Percentiles rank a stretch among this genome's conserved stretches.
phyloP scores from a whole-genome alignment of 2,329 filamentous ascomycete species.

The Penicillium fuscoglaucum region DNA sequence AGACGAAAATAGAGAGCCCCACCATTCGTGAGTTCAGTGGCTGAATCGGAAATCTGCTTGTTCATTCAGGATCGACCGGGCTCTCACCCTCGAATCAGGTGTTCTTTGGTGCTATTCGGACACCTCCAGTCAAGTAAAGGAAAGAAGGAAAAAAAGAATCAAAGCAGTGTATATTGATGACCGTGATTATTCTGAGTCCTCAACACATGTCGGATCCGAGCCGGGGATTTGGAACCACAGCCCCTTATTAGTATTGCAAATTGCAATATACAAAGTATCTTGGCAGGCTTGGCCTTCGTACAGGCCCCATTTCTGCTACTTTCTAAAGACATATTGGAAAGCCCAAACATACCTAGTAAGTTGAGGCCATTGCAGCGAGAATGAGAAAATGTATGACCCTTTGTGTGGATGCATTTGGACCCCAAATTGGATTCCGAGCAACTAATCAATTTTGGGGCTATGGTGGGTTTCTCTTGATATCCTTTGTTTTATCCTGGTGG shows the following conservation, averaged over 20 bases:
- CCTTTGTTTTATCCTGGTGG: background rate
- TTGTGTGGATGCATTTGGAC: slow-evolving; percentile 1
- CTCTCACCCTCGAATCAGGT: background rate
- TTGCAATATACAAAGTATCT: background rate
- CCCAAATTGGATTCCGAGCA: slow-evolving; percentile 1
- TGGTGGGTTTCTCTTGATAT: background rate
- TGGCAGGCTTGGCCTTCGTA: background rate
- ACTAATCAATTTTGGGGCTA: background rate
- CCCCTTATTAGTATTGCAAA: background rate
- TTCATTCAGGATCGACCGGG: background rate
- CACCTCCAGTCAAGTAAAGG: background rate
- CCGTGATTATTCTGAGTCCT: too few relatives aligned
- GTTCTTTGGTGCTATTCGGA: background rate
- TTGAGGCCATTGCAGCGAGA: background rate
- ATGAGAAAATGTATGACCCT: background rate
- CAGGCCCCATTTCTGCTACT: background rate
- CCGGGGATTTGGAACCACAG: background rate
- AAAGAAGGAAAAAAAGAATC: background rate
- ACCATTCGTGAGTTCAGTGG: background rate
- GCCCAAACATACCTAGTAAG: background rate
- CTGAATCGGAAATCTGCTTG: background rate
- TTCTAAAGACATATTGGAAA: background rate
- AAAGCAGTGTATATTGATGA: background rate
- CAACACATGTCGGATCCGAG: background rate
- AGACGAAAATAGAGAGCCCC: slow-evolving; percentile 2